These are phyloP conservation scores for Dothiorella sarmentorum DNA, from an alignment of 2,329 filamentous ascomycete genomes.

Conservation along the genomic window DNA sequence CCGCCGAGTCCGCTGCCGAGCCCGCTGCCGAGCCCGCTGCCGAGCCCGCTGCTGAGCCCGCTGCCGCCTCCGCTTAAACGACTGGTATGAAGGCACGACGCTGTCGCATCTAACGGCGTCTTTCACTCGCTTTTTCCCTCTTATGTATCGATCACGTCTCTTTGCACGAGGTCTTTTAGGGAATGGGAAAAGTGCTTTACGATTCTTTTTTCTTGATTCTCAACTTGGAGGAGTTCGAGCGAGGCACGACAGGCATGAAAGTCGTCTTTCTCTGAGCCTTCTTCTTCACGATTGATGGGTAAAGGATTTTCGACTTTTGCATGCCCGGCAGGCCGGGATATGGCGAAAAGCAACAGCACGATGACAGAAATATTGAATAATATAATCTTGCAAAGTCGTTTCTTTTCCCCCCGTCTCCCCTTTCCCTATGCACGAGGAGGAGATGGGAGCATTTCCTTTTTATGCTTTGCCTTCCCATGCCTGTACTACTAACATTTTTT, in stretches of 20 bases:
- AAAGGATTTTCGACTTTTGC: conserved; percentile 17
- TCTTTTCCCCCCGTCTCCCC: background rate
- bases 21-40: conserved; percentile 18
- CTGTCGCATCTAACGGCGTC: conserved; percentile 1
- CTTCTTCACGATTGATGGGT: conserved; percentile 9
- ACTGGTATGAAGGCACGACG: background rate
- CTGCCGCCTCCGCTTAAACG: conserved; percentile 9
- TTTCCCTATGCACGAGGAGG: background rate
- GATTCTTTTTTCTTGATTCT: conserved; percentile 17
- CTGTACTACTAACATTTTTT: conserved; percentile 8
- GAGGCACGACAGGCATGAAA: conserved; percentile 18
- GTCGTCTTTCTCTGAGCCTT: conserved; percentile 14
- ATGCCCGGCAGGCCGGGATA: conserved; percentile 16
- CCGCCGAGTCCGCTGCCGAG: conserved; percentile 37
- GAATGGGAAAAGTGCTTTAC: conserved; percentile 17
- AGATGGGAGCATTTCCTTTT: background rate
- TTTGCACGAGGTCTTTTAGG: conserved; percentile 16
- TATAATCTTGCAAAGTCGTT: conserved; percentile 16
- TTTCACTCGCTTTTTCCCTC: background rate
- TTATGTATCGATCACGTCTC: conserved; percentile 17
- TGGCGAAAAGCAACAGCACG: conserved; percentile 17
- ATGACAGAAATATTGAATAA: conserved; percentile 17
- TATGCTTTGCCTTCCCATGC: background rate
- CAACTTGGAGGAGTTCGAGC: conserved; percentile 14
- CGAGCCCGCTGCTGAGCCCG: conserved; percentile 18